A percentile compares a stretch with the other conserved stretches of the same genome.
Evolutionary conservation across 2,329 filamentous ascomycete species (phyloP).

Genomic region (Paracamarosporium sp.): DNA sequence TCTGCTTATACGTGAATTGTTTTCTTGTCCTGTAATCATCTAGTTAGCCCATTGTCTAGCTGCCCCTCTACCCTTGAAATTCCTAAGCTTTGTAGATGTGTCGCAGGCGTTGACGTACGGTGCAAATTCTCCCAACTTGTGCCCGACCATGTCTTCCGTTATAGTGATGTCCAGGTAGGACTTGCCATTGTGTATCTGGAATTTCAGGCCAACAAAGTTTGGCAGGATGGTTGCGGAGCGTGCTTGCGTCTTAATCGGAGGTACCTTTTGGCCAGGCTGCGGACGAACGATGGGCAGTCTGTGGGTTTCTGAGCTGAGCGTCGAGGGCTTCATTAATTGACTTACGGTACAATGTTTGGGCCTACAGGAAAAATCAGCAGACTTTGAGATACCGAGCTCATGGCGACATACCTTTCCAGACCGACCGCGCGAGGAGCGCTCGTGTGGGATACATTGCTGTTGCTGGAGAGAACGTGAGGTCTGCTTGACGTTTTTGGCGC

Average conservation of each 20-base stretch:
- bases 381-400: background rate
- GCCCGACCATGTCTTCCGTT: constrained; percentile 95
- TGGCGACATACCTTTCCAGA: constrained; percentile 78
- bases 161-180: constrained; percentile 81
- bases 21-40: constrained; percentile 66
- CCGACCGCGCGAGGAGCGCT: constrained; percentile 70
- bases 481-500: constrained; percentile 18
- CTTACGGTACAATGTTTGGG: constrained; percentile 75
- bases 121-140: constrained; percentile 92
- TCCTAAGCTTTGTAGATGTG: background rate
- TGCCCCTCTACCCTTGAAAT: background rate
- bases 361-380: constrained; percentile 55
- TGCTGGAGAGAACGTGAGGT: constrained; percentile 34
- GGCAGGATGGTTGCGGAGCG: constrained; percentile 88
- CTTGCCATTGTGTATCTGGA: constrained; percentile 93
- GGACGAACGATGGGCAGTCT: constrained; percentile 69
- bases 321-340: constrained; percentile 22
- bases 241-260: constrained; percentile 84
- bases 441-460: constrained; percentile 72
- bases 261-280: constrained; percentile 67
- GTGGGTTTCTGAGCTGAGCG: constrained; percentile 29
- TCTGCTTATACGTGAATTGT: constrained; percentile 71
- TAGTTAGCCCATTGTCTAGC: constrained; percentile 15
- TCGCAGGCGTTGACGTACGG: constrained; percentile 63
- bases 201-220: constrained; percentile 88